A percentile compares a stretch with the other conserved stretches of the same genome.
Conservation (phyloP, 176 grass and related monocot species). For the Avena sativa region DNA sequence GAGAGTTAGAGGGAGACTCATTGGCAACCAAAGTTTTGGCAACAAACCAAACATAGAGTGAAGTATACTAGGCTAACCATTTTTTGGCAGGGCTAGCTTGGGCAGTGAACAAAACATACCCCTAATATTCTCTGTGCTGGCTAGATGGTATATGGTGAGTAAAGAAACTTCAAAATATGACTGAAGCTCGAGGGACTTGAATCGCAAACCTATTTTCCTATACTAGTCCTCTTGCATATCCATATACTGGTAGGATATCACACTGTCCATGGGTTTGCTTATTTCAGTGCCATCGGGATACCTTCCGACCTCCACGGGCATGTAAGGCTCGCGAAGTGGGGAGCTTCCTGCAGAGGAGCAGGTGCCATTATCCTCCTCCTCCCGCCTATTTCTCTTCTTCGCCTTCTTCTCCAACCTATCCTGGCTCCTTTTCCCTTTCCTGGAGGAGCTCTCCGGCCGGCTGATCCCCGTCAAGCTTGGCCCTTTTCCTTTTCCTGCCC, state of each 20-base stretch:
- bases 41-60: no score
- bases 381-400: neutral
- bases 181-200: neutral
- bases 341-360: neutral
- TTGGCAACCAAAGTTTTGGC: no score
- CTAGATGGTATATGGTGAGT: neutral
- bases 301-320: neutral
- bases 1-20: no score
- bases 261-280: neutral
- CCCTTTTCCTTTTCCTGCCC: neutral
- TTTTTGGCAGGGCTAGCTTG: no score
- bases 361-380: neutral
- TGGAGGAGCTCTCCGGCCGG: neutral
- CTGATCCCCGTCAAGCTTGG: slow-evolving; percentile 1
- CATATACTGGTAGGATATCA: neutral
- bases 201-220: neutral
- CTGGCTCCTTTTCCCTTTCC: neutral
- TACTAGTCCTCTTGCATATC: neutral
- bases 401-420: neutral
- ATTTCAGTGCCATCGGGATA: neutral
- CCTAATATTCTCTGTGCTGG: neutral
- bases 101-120: no score
- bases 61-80: no score
- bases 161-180: slow-evolving; percentile 1
- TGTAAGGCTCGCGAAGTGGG: neutral